Conservation (phyloP, 2,329 filamentous ascomycete species). For the Monilinia fructigena region DNA sequence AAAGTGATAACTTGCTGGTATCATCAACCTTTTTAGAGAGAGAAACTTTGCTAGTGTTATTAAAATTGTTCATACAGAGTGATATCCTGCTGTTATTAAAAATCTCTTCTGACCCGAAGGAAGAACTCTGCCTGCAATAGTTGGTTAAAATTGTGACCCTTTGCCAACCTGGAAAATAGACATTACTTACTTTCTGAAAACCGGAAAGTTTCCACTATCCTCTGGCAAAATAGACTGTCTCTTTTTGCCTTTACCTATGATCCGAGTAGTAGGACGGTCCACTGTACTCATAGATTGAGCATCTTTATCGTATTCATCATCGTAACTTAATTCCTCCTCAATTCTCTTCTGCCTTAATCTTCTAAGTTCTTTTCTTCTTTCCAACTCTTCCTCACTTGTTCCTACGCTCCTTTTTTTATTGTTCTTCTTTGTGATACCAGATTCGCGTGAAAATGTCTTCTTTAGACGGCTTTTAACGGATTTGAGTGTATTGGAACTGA, state of each 20-base stretch:
- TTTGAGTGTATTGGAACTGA: conserved; percentile 44
- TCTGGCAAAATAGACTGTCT: conserved; percentile 21
- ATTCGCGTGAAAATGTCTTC: conserved; percentile 48
- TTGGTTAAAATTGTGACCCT: not conserved
- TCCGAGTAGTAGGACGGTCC: conserved; percentile 14
- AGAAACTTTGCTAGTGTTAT: not conserved
- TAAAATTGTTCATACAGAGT: not conserved
- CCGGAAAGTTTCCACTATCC: conserved; percentile 22
- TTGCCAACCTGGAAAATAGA: not conserved
- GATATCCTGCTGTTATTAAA: conserved; percentile 7
- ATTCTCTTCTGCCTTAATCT: conserved; percentile 56
- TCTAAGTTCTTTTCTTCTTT: conserved; percentile 55
- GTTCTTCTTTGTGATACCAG: conserved; percentile 42
- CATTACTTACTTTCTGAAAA: conserved; percentile 12
- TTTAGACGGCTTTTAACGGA: conserved; percentile 44
- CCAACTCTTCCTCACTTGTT: conserved; percentile 52
- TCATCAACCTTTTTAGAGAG: conserved; percentile 9
- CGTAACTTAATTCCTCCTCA: conserved; percentile 55
- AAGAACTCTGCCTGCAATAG: not conserved
- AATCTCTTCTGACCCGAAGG: not conserved
- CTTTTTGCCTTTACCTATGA: conserved; percentile 9
- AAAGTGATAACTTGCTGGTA: conserved; percentile 2
- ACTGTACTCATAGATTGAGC: conserved; percentile 35
- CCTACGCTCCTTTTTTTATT: conserved; percentile 45
- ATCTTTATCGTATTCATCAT: conserved; percentile 44